Evolutionary conservation across 225 moss, liverwort and hornwort genomes (phyloP).

Genomic region (Thuidium tamariscinum): DNA sequence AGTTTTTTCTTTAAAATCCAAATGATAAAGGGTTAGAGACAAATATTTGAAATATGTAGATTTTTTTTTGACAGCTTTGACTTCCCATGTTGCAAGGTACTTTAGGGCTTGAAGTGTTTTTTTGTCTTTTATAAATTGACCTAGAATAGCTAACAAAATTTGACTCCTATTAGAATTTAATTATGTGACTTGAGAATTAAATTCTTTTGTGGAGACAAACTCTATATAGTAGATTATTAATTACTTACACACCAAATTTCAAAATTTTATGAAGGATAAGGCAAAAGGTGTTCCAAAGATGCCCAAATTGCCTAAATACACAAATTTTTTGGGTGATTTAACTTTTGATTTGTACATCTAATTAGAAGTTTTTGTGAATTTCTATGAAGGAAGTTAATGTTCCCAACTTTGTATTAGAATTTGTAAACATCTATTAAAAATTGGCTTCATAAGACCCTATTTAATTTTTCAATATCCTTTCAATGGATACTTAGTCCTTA

Average conservation of each 20-base stretch:
- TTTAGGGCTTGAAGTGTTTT: not conserved
- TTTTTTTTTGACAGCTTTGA: not conserved
- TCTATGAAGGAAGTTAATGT: accelerated
- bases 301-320: no score
- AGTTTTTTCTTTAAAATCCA: not conserved
- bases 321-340: accelerated
- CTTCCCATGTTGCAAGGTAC: not conserved
- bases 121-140: not conserved
- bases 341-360: accelerated
- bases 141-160: not conserved
- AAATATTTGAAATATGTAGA: not conserved
- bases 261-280: accelerated
- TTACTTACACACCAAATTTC: accelerated
- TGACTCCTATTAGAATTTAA: not conserved
- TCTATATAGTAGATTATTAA: no score
- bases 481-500: not conserved
- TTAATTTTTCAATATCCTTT: accelerated
- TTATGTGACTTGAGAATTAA: not conserved
- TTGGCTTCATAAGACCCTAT: accelerated
- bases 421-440: not conserved
- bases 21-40: accelerated
- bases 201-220: no score
- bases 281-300: not conserved
- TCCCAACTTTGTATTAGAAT: accelerated
- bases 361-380: not conserved